Percentiles rank a stretch among this genome's conserved stretches.
phyloP scores from a whole-genome alignment of 768 basidiomycete species.

The Serendipita indica region DNA sequence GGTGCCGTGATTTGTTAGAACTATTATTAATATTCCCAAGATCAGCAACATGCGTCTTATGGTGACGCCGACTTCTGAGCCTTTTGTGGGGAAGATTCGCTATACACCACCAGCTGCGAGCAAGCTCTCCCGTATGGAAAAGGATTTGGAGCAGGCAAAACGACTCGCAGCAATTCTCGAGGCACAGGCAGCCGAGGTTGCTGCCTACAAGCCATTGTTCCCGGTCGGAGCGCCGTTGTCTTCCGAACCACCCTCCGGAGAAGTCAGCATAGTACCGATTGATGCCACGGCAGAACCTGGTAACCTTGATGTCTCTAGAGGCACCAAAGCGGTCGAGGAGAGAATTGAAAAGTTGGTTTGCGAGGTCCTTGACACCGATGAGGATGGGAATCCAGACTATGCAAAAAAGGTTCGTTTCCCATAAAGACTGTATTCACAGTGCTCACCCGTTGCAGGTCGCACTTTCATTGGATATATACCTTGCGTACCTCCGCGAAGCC shows the following conservation, averaged over 20 bases:
- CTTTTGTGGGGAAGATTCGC: slow-evolving; percentile 63
- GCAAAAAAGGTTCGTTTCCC: slow-evolving; percentile 49
- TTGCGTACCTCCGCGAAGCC: slow-evolving; percentile 83
- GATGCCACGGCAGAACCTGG: slow-evolving; percentile 11
- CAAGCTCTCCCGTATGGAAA: slow-evolving; percentile 61
- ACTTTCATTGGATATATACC: slow-evolving; percentile 78
- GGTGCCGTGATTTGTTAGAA: slow-evolving; percentile 13
- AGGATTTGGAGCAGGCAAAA: slow-evolving; percentile 67
- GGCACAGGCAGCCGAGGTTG: slow-evolving; percentile 44
- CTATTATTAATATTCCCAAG: slow-evolving; percentile 26
- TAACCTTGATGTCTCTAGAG: slow-evolving; percentile 38
- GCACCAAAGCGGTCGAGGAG: slow-evolving; percentile 68
- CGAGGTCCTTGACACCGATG: slow-evolving; percentile 49
- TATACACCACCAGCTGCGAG: slow-evolving; percentile 72
- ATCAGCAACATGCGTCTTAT: slow-evolving; percentile 92
- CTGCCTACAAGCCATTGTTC: slow-evolving; percentile 25
- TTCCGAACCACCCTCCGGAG: slow-evolving; percentile 22
- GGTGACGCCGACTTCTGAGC: slow-evolving; percentile 64
- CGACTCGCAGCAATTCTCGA: slow-evolving; percentile 60
- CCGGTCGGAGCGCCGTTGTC: slow-evolving; percentile 2
- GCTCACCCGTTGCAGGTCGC: slow-evolving; percentile 37
- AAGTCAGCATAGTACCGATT: slow-evolving; percentile 33
- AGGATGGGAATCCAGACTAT: slow-evolving; percentile 48
- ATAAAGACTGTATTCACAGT: slow-evolving; percentile 4
- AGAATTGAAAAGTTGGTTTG: slow-evolving; percentile 63